Base-by-base conservation (phyloP, 164 flowering plant genomes). In the Annona squamosa region DNA sequence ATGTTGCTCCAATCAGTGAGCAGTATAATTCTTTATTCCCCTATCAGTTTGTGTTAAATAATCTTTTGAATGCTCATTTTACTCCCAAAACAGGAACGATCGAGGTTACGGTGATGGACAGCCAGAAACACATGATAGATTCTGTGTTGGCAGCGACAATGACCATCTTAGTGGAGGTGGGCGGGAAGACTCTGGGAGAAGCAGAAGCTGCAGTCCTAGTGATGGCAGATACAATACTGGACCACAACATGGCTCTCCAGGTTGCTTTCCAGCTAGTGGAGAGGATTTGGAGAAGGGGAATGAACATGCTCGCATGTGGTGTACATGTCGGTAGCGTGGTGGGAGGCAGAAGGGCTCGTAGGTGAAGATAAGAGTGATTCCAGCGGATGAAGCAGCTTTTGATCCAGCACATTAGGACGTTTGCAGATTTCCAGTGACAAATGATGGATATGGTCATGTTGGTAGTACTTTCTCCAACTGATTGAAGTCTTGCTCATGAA, bases 281-380 rank as follows among this genome's bases (percentile, higher is more conserved):
- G 74, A 71, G 41, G 46, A 46, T 17, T 70, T 43, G 5, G 59
- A 52, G 59, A 7, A 48, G 52, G 52, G 4, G 52, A 16, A 52
- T 52, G 59, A 52, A 10, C 59, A 26, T 26, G 37, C 37, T 26
- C 37, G 37, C 37, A 26, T 26, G 37, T 26, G 37, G 37, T 26
- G 37, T 26, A 26, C 59, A 7, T 16, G 2, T 2, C 59, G 13
- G 1, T 10, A 52, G 59, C 59, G 6, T 52, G 68, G 56, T 9
- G 75, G 47, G 46, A 57, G 2, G 47, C 76, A 46, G 64, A 72
- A 7, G 3, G 79, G 64, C 19, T 86, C 74, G 18, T 84, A 86
- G 63, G 83, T 76, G 5, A 87, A 84, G 73, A 87, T 84, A 76
- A 87, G 89, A 52, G 75, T 86, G 82, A 84, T 83, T 65, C 86